Base-by-base conservation (phyloP, 441 rosid species). In the Macaranga tanarius region DNA sequence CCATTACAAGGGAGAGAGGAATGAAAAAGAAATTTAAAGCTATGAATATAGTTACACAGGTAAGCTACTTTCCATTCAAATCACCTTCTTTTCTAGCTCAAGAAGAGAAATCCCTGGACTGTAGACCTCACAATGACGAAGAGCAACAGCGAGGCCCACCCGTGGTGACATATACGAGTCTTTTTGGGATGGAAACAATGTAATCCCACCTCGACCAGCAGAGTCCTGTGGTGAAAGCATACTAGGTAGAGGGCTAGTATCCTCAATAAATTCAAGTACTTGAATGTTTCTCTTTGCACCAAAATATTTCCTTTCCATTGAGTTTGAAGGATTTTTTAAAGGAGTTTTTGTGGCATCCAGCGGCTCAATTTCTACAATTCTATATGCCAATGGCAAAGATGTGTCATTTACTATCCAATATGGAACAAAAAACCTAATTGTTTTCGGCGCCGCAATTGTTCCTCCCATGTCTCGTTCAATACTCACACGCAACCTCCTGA, bases 201-300 rank as follows among this genome's bases (percentile, higher is more conserved):
- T 75, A 71, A 87, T 80, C 20, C 97, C 97, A 80, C 91, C 84
- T 63, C 91, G 90, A 76, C 93, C 85, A 34, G 90, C 91, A 79
- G 89, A 85, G 61, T 94, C 99, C 75, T 92, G 98, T 42, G 93
- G 99, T 77, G 99, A 96, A 86, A 96, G 89, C 99, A 96, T 96
- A 84, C 93, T 91, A 72, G 99, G 96, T 70, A 84, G 76, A 10
- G 97, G 96, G 80, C 92, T 91, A 70, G 90, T 91, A 80, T 96
- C 99, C 84, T 88, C 99, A 68, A 96, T 85, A 54, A 79, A 83
- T 87, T 96, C 99, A 57, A 96, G 85, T 75, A 91, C 93, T 79
- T 90, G 89, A 74, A 87, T 55, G 76, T 86, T 94, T 80, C 93
- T 86, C 83, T 78, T 94, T 66, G 84, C 68, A 59, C 78, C 71